Evolutionary conservation across 805 yeast species (phyloP).

Genomic region (Lipomyces kockii): DNA sequence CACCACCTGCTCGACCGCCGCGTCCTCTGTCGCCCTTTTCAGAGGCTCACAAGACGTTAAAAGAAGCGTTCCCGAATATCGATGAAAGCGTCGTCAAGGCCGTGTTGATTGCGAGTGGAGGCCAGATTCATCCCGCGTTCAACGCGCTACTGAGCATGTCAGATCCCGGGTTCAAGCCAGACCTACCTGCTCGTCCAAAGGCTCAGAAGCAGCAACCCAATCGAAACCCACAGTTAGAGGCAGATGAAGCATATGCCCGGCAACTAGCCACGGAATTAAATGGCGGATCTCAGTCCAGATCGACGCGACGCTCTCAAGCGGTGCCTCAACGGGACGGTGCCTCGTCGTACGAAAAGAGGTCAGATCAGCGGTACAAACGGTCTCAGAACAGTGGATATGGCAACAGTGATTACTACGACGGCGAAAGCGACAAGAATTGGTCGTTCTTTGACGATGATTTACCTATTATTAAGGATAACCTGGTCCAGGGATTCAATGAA

Average conservation of each 20-base stretch:
- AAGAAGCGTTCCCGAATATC: conserved; percentile 83
- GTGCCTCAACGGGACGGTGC: conserved; percentile 26
- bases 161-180: conserved; percentile 49
- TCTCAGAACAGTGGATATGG: conserved; percentile 7
- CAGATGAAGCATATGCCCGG: conserved; percentile 85
- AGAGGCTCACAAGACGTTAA: conserved; percentile 61
- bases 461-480: conserved; percentile 64
- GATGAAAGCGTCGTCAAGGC: conserved; percentile 76
- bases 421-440: conserved; percentile 33
- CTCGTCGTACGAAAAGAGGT: conserved; percentile 15
- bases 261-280: conserved; percentile 56
- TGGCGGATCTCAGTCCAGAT: not conserved
- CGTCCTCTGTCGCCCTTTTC: conserved; percentile 68
- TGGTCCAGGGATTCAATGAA: conserved; percentile 78
- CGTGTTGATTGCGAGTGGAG: conserved; percentile 82
- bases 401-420: conserved; percentile 16
- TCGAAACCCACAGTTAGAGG: conserved; percentile 55
- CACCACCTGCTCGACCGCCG: conserved; percentile 56
- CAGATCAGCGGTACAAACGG: conserved; percentile 6
- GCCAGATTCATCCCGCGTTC: conserved; percentile 82
- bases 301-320: conserved; percentile 3
- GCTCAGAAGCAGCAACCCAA: conserved; percentile 42
- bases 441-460: conserved; percentile 47
- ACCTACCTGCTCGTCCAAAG: conserved; percentile 34
- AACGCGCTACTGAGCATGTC: conserved; percentile 80